Conservation (phyloP, 768 basidiomycete genomes). For the Suillus fuscotomentosus region DNA sequence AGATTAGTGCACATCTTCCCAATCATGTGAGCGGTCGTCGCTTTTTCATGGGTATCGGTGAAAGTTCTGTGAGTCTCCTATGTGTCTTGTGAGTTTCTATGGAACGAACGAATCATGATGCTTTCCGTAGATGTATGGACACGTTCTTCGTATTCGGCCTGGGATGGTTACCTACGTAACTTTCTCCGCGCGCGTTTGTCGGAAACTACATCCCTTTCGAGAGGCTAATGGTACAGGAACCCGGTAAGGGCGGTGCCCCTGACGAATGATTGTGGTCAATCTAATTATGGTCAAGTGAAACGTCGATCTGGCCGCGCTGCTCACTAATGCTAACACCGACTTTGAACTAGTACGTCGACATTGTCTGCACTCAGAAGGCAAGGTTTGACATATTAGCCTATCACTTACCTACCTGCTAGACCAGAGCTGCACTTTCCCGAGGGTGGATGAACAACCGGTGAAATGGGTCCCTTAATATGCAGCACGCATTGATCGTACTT, state of each 20-base stretch:
- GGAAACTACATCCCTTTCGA: neutral
- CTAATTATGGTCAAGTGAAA: neutral
- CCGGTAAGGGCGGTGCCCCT: neutral
- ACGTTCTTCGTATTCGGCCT: neutral
- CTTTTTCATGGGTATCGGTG: neutral
- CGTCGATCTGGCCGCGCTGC: neutral
- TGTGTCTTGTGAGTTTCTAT: neutral
- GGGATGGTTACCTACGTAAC: neutral
- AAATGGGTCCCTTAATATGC: neutral
- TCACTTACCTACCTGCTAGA: neutral
- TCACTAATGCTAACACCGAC: neutral
- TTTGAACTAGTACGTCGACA: neutral
- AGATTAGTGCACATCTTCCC: slow-evolving; percentile 12
- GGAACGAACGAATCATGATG: slow-evolving; percentile 1
- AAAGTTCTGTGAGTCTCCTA: neutral
- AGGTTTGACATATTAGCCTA: neutral
- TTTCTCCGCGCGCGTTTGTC: neutral
- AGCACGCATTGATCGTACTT: neutral
- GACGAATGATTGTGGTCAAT: neutral
- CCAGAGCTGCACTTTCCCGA: neutral
- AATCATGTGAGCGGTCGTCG: slow-evolving; percentile 4
- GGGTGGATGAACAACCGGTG: too few species aligned
- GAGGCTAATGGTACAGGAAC: neutral
- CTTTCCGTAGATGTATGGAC: neutral
- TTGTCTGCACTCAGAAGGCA: neutral